Conservation (phyloP, 83 land plant genomes). For the Picea engelmannii region DNA sequence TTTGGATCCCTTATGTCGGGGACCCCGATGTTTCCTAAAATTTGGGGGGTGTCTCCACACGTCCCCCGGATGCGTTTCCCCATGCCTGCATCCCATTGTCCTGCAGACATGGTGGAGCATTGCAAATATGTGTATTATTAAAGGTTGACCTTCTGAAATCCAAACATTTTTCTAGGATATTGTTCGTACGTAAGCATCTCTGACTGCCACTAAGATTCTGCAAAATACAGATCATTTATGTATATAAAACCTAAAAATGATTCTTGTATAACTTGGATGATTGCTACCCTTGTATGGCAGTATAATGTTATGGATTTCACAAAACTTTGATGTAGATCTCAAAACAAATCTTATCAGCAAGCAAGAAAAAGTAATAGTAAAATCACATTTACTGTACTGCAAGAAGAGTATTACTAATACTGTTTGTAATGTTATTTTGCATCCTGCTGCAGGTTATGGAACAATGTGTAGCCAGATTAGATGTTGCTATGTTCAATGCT, state of each 20-base stretch:
- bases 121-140: neutral
- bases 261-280: neutral
- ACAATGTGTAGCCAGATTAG: constrained; percentile 81
- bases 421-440: neutral
- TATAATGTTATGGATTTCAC: neutral
- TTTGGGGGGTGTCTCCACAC: too few relatives aligned
- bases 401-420: neutral
- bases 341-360: too few relatives aligned
- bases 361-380: too few relatives aligned
- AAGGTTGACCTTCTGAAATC: neutral
- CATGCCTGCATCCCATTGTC: too few relatives aligned
- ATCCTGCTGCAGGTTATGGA: constrained; percentile 62
- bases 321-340: too few relatives aligned
- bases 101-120: too few relatives aligned
- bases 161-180: constrained; percentile 6
- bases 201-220: neutral
- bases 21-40: too few relatives aligned
- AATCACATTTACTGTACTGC: neutral
- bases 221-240: neutral
- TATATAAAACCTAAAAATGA: neutral
- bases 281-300: neutral
- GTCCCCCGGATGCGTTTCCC: too few relatives aligned
- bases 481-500: constrained; percentile 98
- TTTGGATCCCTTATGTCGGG: too few relatives aligned
- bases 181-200: too few relatives aligned